Evolutionary conservation across 2,329 filamentous ascomycete genomes (phyloP), one percentile per base, ranked within the genome.

Genomic region (Talaromyces verruculosus): DNA sequence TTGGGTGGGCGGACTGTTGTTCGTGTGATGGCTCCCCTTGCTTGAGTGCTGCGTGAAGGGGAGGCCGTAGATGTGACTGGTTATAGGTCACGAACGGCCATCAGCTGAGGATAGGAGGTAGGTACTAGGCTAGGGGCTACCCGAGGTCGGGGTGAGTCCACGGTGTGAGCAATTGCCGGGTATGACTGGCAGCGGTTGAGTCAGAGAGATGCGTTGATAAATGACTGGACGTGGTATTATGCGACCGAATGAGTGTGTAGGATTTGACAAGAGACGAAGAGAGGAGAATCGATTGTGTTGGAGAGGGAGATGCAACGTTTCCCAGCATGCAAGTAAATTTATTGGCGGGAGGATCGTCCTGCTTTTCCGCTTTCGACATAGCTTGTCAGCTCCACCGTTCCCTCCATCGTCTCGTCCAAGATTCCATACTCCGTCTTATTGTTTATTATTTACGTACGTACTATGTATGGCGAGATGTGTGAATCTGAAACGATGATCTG

Each of bases 1-100:
- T 72, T 76, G 71, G 67, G 61, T 76, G 71, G 67, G 61, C 65
- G 60, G 47, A 43, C 37, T 57, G 37, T 35, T 37, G 2, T 43
- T 35, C 35, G 49, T 60, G 61, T 58, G 63, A 62, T 33, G 35
- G 47, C 61, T 61, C 55, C 51, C 58, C 65, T 65, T 66, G 66
- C 65, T 65, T 64, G 62, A 55, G n/a, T 28, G 59, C 64, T 55
- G 60, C 49, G 55, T 55, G 61, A 49, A 63, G 33, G 51, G 57
- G 61, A 55, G 43, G 51, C 65, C 65, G 51, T 37, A 33, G 33
- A 55, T 47, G 51, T 63, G 61, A 64, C 58, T 61, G 64, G 55
- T 33, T 64, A 51, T 35, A 47, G 25, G 49, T 49, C 57, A 64
- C 63, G 43, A 53, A 45, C 41, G 64, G 67, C 67, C 67, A 68